phyloP scores from a whole-genome alignment of 495 filamentous ascomycete species.

The Neurospora cerealis region DNA sequence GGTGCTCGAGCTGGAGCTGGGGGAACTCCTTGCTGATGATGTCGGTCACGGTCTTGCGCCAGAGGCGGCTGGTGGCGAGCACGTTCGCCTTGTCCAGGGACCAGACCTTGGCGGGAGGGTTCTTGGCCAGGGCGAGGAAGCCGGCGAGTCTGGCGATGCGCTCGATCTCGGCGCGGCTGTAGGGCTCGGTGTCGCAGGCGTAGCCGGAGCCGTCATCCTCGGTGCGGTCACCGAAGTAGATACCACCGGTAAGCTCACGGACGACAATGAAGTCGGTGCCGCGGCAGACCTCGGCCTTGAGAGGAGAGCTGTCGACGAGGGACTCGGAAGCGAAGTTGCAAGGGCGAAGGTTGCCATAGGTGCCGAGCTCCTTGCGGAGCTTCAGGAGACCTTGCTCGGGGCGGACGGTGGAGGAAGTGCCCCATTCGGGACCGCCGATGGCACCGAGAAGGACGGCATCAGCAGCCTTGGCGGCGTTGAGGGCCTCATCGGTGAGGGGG shows the following conservation, averaged over 20 bases:
- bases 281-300: slow-evolving; percentile 77
- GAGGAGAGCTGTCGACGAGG: slow-evolving; percentile 77
- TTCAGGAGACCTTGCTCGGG: slow-evolving; percentile 91
- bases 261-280: slow-evolving; percentile 92
- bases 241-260: slow-evolving; percentile 87
- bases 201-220: slow-evolving; percentile 73
- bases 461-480: slow-evolving; percentile 76
- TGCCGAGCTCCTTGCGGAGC: slow-evolving; percentile 87
- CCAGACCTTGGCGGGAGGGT: slow-evolving; percentile 77
- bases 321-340: slow-evolving; percentile 92
- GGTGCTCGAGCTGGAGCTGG: slow-evolving; percentile 71
- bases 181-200: slow-evolving; percentile 84
- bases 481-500: slow-evolving; percentile 76
- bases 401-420: slow-evolving; percentile 67
- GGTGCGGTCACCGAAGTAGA: slow-evolving; percentile 92
- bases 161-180: slow-evolving; percentile 81
- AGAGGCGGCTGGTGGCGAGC: slow-evolving; percentile 78
- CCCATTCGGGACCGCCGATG: slow-evolving; percentile 97
- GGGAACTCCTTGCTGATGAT: slow-evolving; percentile 82
- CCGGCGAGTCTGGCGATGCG: slow-evolving; percentile 77
- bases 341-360: slow-evolving; percentile 95
- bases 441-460: slow-evolving; percentile 91
- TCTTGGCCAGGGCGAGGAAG: slow-evolving; percentile 66
- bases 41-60: slow-evolving; percentile 81
- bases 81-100: slow-evolving; percentile 97